Evolutionary conservation across 192 early-diverging fungal genomes (phyloP).

Genomic region (Neocallimastix lanati): DNA sequence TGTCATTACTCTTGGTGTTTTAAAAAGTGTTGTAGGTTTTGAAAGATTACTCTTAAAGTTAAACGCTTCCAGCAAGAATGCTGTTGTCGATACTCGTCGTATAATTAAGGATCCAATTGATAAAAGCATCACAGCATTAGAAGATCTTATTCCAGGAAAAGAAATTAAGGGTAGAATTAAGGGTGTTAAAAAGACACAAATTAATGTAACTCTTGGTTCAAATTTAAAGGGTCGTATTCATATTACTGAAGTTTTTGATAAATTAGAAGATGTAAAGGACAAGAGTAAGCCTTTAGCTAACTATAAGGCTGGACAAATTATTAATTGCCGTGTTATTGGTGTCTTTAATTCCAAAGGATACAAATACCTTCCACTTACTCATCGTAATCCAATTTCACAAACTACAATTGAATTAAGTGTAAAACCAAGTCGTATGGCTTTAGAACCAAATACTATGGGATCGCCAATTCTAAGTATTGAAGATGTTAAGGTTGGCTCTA

Average conservation of each 20-base stretch:
- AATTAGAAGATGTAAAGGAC: slow-evolving; percentile 11
- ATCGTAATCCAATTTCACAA: slow-evolving; percentile 19
- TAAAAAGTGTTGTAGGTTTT: neutral
- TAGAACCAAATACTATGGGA: neutral
- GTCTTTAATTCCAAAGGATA: slow-evolving; percentile 6
- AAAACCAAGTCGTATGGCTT: slow-evolving; percentile 22
- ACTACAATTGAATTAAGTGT: slow-evolving; percentile 41
- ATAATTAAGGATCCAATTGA: slow-evolving; percentile 16
- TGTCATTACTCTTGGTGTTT: neutral
- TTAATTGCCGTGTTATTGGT: neutral
- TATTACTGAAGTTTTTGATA: slow-evolving; percentile 44
- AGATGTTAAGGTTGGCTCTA: slow-evolving; percentile 9
- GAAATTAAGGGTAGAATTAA: slow-evolving; percentile 17
- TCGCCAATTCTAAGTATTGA: slow-evolving; percentile 4
- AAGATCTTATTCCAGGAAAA: slow-evolving; percentile 23
- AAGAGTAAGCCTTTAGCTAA: slow-evolving; percentile 3
- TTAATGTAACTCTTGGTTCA: slow-evolving; percentile 42
- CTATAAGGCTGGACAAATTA: neutral
- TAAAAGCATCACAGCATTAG: slow-evolving; percentile 15
- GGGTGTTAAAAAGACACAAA: slow-evolving; percentile 25
- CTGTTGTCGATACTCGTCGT: neutral
- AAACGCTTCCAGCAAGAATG: neutral
- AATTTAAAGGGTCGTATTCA: slow-evolving; percentile 61
- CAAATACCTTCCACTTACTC: slow-evolving; percentile 45
- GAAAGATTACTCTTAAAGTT: neutral